These are phyloP conservation scores for Helicocarpus griseus DNA, from an alignment of 2,329 filamentous ascomycete genomes.

Conservation along the genomic window DNA sequence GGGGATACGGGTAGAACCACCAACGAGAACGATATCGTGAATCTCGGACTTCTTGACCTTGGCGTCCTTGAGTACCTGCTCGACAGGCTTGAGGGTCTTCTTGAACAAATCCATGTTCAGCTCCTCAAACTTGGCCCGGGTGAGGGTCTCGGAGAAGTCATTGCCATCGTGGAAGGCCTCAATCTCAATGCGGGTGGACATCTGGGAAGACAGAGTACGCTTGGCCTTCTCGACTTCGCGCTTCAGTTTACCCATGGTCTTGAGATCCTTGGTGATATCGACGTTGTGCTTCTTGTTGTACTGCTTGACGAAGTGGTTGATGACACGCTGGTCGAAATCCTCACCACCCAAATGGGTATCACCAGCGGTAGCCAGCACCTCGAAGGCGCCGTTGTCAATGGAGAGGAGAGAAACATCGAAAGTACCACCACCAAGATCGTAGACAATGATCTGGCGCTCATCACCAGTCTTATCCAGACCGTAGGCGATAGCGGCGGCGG, in stretches of 20 bases:
- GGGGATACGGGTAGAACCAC: conserved; percentile 97
- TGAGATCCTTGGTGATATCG: conserved; percentile 85
- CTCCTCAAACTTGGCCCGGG: conserved; percentile 98
- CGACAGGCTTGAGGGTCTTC: conserved; percentile 96
- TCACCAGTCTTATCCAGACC: conserved; percentile 77
- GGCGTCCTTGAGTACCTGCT: conserved; percentile 96
- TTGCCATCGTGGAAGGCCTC: conserved; percentile 95
- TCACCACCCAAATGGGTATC: conserved; percentile 97
- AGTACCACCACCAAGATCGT: conserved; percentile 89
- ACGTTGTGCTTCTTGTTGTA: conserved; percentile 98
- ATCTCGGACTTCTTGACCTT: conserved; percentile 94
- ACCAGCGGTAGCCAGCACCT: conserved; percentile 89
- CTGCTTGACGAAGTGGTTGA: conserved; percentile 89
- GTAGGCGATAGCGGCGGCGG: conserved; percentile 89
- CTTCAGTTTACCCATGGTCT: conserved; percentile 99
- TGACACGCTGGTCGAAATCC: conserved; percentile 96
- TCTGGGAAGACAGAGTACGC: conserved; percentile 90
- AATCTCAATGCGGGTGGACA: conserved; percentile 89
- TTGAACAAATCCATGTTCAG: conserved; percentile 99
- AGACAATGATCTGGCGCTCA: conserved; percentile 84
- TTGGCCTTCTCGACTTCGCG: conserved; percentile 99
- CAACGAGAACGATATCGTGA: conserved; percentile 93
- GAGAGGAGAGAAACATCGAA: conserved; percentile 91
- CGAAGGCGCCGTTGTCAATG: conserved; percentile 86
- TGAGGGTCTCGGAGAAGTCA: conserved; percentile 96